Evolutionary conservation across 2,329 filamentous ascomycete genomes (phyloP).

Genomic region (Calonectria honghensis): DNA sequence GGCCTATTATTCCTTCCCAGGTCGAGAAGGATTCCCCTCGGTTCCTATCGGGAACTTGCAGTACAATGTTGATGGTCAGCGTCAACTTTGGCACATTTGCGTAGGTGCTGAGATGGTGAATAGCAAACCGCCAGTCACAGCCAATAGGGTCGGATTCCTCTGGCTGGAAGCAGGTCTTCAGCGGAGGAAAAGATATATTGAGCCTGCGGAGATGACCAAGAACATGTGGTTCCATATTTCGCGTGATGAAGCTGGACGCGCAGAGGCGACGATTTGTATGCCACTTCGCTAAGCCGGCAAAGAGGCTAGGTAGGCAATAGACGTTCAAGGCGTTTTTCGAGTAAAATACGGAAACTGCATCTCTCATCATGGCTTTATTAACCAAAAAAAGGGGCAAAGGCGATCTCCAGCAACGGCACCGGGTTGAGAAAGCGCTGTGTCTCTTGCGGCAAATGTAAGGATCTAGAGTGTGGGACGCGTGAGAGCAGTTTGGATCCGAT

Average conservation of each 20-base stretch:
- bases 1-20: background rate
- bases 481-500: background rate
- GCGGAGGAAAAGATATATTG: background rate
- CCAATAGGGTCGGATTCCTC: background rate
- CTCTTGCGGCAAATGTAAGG: background rate
- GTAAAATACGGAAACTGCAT: background rate
- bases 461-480: rapidly evolving
- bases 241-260: conserved; percentile 4
- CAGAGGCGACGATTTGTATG: background rate
- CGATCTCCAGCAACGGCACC: background rate
- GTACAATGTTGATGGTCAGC: background rate
- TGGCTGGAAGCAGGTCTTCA: background rate
- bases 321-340: background rate
- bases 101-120: background rate
- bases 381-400: background rate
- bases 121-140: background rate
- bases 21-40: no score
- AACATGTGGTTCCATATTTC: background rate
- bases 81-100: background rate
- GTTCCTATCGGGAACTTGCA: no score
- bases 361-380: background rate
- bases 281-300: background rate
- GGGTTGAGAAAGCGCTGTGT: background rate
- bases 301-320: no score
- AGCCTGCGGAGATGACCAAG: background rate